A percentile compares a stretch with the other conserved stretches of the same genome.
phyloP scores from a whole-genome alignment of 345 rosid genomes.

The Aethionema arabicum region DNA sequence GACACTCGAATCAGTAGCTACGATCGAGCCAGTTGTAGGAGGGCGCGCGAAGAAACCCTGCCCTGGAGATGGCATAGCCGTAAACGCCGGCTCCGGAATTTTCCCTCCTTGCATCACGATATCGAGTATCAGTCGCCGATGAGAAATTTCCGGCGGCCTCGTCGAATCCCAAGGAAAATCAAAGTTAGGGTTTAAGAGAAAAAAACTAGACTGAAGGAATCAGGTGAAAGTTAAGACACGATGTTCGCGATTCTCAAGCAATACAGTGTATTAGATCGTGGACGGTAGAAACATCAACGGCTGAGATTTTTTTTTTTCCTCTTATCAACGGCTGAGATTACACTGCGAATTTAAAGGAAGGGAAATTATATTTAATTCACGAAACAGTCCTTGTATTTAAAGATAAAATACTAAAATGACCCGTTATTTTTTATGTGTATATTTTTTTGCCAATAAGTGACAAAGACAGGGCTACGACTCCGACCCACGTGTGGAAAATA shows the following conservation, averaged over 20 bases:
- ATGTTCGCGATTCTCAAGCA: conserved; percentile 19
- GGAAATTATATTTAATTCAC: background rate
- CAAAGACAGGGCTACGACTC: conserved; percentile 4
- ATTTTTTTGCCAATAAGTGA: too few relatives aligned
- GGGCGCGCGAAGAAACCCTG: conserved; percentile 12
- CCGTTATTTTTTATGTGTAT: background rate
- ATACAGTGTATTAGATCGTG: conserved; percentile 5
- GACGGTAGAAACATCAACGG: conserved; percentile 13
- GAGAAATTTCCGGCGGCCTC: background rate
- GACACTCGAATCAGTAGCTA: conserved; percentile 17
- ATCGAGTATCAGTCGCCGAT: conserved; percentile 5
- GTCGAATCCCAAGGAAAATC: conserved; percentile 11
- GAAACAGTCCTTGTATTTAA: background rate
- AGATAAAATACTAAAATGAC: background rate
- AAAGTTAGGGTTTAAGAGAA: conserved; percentile 31
- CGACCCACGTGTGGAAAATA: conserved; percentile 30
- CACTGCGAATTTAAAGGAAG: conserved; percentile 1
- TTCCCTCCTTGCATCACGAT: conserved; percentile 30
- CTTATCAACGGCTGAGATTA: conserved; percentile 36
- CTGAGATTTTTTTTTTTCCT: too few relatives aligned
- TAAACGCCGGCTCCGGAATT: conserved; percentile 15
- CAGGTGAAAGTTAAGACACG: background rate
- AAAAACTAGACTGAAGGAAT: conserved; percentile 14
- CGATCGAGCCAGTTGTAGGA: conserved; percentile 23
- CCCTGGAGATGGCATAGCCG: conserved; percentile 22